phyloP scores from a whole-genome alignment of 1,139 yeast species.

The Meyerozyma elateridarum region DNA sequence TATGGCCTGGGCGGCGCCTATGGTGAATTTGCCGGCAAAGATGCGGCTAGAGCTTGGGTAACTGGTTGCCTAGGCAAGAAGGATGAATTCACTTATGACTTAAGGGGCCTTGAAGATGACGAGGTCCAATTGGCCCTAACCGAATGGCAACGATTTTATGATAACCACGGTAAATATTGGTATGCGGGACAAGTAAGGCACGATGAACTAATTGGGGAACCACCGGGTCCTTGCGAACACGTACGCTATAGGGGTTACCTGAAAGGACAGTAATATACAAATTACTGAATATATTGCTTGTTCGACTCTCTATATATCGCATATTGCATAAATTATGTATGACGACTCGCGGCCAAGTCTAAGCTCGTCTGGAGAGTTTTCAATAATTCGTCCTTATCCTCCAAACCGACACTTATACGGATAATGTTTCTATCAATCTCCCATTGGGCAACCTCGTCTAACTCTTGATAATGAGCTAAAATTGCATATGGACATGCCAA shows the following conservation, averaged over 20 bases:
- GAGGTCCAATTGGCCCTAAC: conserved; percentile 28
- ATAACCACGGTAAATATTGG: conserved; percentile 52
- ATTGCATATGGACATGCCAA: conserved; percentile 89
- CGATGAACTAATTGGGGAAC: conserved; percentile 28
- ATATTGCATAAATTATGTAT: conserved; percentile 9
- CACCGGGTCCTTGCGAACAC: conserved; percentile 36
- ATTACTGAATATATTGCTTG: conserved; percentile 3
- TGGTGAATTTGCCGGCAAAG: conserved; percentile 58
- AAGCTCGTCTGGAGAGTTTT: conserved; percentile 55
- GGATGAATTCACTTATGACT: conserved; percentile 61
- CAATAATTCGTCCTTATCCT: conserved; percentile 51
- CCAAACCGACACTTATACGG: conserved; percentile 82
- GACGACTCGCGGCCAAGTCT: conserved; percentile 43
- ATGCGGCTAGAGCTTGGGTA: conserved; percentile 68
- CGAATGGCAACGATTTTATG: conserved; percentile 54
- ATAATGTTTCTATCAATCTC: conserved; percentile 81
- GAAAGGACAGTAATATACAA: neutral
- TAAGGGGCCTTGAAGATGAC: conserved; percentile 50
- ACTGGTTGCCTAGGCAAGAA: conserved; percentile 67
- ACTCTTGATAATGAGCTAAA: conserved; percentile 80
- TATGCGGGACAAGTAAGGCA: conserved; percentile 54
- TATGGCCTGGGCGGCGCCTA: conserved; percentile 71
- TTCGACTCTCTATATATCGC: too few relatives aligned
- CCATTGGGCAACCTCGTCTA: conserved; percentile 77
- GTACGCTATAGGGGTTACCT: conserved; percentile 28